Percentiles rank a stretch among this genome's conserved stretches.
Conservation (phyloP, 176 grass and related monocot species). For the Phragmites australis region DNA sequence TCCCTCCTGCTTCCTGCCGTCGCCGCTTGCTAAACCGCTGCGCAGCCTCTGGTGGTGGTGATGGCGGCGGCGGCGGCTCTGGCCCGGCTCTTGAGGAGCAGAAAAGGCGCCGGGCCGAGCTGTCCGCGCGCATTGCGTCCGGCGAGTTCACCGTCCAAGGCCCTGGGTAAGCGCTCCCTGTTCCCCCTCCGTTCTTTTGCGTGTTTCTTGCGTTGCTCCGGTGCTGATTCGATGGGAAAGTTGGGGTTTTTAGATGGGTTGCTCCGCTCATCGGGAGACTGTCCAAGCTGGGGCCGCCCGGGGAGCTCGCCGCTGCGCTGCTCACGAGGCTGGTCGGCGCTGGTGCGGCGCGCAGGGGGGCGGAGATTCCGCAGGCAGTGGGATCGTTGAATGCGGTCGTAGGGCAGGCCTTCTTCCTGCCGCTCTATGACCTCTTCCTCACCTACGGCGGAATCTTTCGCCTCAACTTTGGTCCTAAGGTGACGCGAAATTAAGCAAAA, state of each 20-base stretch:
- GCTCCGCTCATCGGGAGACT: slow-evolving; percentile 43
- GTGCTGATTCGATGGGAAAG: neutral
- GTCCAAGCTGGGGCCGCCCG: slow-evolving; percentile 50
- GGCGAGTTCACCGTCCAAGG: slow-evolving; percentile 87
- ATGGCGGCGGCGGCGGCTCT: slow-evolving; percentile 30
- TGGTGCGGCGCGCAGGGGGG: slow-evolving; percentile 9
- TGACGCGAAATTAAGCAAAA: neutral
- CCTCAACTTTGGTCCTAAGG: slow-evolving; percentile 93
- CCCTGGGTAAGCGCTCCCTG: slow-evolving; percentile 39
- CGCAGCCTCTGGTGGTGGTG: slow-evolving; percentile 44
- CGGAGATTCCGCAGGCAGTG: slow-evolving; percentile 69
- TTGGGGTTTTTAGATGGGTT: slow-evolving; percentile 53
- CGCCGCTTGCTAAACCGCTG: slow-evolving; percentile 42
- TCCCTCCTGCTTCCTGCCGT: slow-evolving; percentile 1
- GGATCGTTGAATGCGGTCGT: slow-evolving; percentile 60
- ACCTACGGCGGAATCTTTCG: slow-evolving; percentile 95
- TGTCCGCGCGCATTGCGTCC: slow-evolving; percentile 77
- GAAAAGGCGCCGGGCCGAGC: slow-evolving; percentile 56
- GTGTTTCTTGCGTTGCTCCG: neutral
- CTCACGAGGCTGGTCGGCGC: slow-evolving; percentile 53
- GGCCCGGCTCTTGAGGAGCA: slow-evolving; percentile 58
- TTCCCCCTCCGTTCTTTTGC: no score
- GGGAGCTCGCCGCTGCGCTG: slow-evolving; percentile 51
- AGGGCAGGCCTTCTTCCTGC: slow-evolving; percentile 83
- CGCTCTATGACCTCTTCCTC: slow-evolving; percentile 87